Conservation (phyloP, 23 red algal genomes). For the Gracilariopsis chorda region DNA sequence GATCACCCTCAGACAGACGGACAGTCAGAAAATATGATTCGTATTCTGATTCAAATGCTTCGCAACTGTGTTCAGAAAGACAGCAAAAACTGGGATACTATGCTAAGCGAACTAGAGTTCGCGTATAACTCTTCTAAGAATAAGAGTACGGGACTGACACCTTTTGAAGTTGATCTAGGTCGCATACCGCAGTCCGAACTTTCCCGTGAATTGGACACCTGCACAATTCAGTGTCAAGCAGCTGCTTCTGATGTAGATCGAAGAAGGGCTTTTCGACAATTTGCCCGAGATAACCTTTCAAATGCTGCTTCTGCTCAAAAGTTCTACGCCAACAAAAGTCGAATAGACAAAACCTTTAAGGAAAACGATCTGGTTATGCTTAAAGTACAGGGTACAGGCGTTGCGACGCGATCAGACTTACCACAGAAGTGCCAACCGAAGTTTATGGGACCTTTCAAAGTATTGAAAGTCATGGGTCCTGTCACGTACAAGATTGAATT, state of each 20-base stretch:
- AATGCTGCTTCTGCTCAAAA: background rate
- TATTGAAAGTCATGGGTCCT: conserved; percentile 11
- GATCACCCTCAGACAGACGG: conserved; percentile 51
- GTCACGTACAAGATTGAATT: conserved; percentile 40
- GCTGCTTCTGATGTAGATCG: background rate
- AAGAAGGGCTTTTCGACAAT: conserved; percentile 1
- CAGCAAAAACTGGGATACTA: background rate
- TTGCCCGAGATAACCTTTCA: background rate
- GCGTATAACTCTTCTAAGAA: background rate
- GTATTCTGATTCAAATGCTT: conserved; percentile 8
- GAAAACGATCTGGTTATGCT: background rate
- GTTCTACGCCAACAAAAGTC: conserved; percentile 20
- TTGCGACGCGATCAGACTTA: background rate
- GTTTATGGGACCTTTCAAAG: conserved; percentile 37
- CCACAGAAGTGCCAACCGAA: conserved; percentile 34
- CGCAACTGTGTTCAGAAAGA: conserved; percentile 4
- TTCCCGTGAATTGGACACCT: background rate
- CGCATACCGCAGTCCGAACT: background rate
- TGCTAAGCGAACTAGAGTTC: background rate
- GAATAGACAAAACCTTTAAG: background rate
- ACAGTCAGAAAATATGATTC: conserved; percentile 40
- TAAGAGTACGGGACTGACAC: conserved; percentile 6
- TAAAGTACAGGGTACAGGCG: background rate
- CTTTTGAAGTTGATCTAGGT: conserved; percentile 36
- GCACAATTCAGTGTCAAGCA: background rate